Evolutionary conservation across 164 flowering plant genomes (phyloP).

Genomic region (Kalanchoe fedtschenkoi): DNA sequence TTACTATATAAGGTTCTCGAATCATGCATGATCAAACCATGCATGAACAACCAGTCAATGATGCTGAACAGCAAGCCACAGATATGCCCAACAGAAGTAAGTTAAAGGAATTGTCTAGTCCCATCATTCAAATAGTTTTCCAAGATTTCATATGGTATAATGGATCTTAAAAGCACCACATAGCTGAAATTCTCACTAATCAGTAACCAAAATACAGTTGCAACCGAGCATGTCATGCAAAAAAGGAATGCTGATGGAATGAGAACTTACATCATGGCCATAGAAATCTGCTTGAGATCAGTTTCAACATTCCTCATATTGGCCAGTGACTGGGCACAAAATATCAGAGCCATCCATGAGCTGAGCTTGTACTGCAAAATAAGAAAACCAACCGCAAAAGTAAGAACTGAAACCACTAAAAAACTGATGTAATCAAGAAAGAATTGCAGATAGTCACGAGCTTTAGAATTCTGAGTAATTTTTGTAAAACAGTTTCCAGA

Average conservation of each 20-base stretch:
- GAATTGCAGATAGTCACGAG: neutral
- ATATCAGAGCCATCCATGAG: conserved; percentile 91
- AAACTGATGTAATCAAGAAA: neutral
- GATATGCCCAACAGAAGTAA: too few relatives aligned
- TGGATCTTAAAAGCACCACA: too few relatives aligned
- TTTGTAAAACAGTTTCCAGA: too few relatives aligned
- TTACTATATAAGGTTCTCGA: too few relatives aligned
- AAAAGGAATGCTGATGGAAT: neutral
- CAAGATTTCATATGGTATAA: too few relatives aligned
- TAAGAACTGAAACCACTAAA: neutral
- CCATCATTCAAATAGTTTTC: too few relatives aligned
- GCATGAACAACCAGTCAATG: too few relatives aligned
- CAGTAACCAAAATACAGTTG: neutral
- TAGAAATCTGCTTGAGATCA: conserved; percentile 84
- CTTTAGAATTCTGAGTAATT: too few relatives aligned
- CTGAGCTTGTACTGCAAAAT: conserved; percentile 76
- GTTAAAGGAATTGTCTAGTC: too few relatives aligned
- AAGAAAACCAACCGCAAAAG: neutral
- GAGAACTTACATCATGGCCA: conserved; percentile 83
- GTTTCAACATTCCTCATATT: conserved; percentile 87
- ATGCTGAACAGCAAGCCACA: too few relatives aligned
- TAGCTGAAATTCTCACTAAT: neutral
- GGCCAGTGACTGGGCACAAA: conserved; percentile 77
- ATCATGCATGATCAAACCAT: too few relatives aligned
- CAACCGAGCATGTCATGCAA: neutral